These are phyloP conservation scores for Plenodomus lindquistii DNA, from an alignment of 2,329 filamentous ascomycete genomes.

Conservation along the genomic window DNA sequence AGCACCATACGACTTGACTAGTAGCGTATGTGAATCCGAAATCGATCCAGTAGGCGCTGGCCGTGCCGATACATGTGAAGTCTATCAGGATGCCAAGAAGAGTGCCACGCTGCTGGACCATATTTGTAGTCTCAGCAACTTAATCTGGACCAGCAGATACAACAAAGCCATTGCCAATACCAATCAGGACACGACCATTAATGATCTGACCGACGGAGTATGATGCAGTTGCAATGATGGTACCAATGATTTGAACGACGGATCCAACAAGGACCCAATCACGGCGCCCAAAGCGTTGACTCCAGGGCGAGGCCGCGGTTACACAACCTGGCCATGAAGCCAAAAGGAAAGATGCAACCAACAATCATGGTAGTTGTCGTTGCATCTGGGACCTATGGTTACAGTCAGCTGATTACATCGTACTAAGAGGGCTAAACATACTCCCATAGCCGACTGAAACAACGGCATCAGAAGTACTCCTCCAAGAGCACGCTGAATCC, in stretches of 20 bases:
- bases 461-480: slow-evolving; percentile 7
- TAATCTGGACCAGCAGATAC: slow-evolving; percentile 48
- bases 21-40: slow-evolving; percentile 52
- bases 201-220: slow-evolving; percentile 53
- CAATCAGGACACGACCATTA: slow-evolving; percentile 50
- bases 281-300: slow-evolving; percentile 32
- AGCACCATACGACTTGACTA: slow-evolving; percentile 49
- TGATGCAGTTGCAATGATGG: slow-evolving; percentile 49
- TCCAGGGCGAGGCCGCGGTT: too few species aligned
- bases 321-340: too few species aligned
- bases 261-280: slow-evolving; percentile 53
- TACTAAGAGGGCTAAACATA: not conserved
- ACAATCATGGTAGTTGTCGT: too few species aligned
- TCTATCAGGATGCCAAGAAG: slow-evolving; percentile 35
- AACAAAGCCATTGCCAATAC: slow-evolving; percentile 53
- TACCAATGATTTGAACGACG: slow-evolving; percentile 50
- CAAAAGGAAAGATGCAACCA: too few species aligned
- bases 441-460: slow-evolving; percentile 9
- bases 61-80: slow-evolving; percentile 52
- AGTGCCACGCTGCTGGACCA: slow-evolving; percentile 38
- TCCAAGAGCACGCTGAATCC: slow-evolving; percentile 12
- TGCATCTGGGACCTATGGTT: not conserved
- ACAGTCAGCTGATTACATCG: not conserved
- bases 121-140: slow-evolving; percentile 16
- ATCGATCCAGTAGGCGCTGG: slow-evolving; percentile 54